Evolutionary conservation across 2,329 filamentous ascomycete genomes (phyloP).

Genomic region (Epichloe uncinata): DNA sequence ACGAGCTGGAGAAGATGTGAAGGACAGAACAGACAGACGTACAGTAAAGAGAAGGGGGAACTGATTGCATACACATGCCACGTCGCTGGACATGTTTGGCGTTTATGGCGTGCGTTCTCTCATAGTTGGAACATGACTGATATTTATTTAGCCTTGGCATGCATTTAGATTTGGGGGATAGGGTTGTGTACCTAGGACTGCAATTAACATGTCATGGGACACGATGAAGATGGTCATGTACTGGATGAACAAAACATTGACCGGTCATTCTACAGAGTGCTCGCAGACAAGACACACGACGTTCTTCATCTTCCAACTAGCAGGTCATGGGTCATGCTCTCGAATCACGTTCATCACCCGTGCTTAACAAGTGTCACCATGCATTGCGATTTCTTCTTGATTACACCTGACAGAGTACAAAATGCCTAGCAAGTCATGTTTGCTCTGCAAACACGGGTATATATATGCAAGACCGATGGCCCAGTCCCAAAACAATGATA

Average conservation of each 20-base stretch:
- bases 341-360: not conserved
- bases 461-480: not conserved
- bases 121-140: not conserved
- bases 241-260: not conserved
- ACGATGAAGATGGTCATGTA: not conserved
- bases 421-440: not conserved
- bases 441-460: not conserved
- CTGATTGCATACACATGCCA: not conserved
- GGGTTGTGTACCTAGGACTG: not conserved
- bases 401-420: not conserved
- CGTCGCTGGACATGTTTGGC: not conserved
- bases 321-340: no score
- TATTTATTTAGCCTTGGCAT: not conserved
- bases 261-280: no score
- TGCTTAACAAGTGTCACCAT: not conserved
- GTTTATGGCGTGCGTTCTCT: not conserved
- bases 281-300: no score
- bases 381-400: not conserved
- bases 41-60: not conserved
- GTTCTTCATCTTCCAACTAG: no score
- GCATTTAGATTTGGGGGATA: not conserved
- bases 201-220: not conserved
- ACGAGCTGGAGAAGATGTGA: conserved; percentile 45
- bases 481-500: not conserved
- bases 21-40: no score